Evolutionary conservation across 2,329 filamentous ascomycete species (phyloP), one percentile per base, ranked within the genome.

Genomic region (Pestalotiopsis fici): DNA sequence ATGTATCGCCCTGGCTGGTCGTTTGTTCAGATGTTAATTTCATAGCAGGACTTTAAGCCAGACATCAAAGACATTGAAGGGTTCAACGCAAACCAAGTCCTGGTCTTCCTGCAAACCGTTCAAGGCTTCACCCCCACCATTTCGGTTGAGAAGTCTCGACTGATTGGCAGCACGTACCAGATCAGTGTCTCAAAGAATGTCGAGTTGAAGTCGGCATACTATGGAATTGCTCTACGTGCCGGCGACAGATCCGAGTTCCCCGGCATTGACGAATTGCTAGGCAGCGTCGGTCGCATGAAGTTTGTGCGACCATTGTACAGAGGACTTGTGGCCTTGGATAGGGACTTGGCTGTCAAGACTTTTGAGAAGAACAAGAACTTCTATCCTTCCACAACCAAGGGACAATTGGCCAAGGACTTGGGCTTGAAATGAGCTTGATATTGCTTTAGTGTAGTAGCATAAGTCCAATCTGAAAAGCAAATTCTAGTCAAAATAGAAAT

Each of bases 201-300:
- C 37, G 96, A 98, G 81, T 86, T 99, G 61, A 89, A 93, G 73
- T 88, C 90, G 18, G 88, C 95, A 1, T 98, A 93, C 81, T 92
- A 93, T 75, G 87, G 89, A 65, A 87, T 98, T 39, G 93, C 93
- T 1, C 86, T 99, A 75, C 88, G 88, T 73, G 92, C 93, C 13
- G 88, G 90, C 67, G 93, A 94, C 73, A 79, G 86, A 64, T 87
- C 85, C 67, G 88, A 92, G 47, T 93, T 95, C 74, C 77, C 88
- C 68, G 90, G 91, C 1, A 89, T 93, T 0, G 90, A 91, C 1
- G 88, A 93, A 67, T 83, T 98, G 66, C 83, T 98, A 50, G 93
- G 93, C 37, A 86, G 86, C 64, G 94, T 98, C 27, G 96, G 96
- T 13, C 86, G 96, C 67, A 98, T 99, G 96, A 98, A 98, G 87